A percentile compares a stretch with the other conserved stretches of the same genome.
Conservation (phyloP, 2,329 filamentous ascomycete genomes). For the Neopestalotiopsis sp. region DNA sequence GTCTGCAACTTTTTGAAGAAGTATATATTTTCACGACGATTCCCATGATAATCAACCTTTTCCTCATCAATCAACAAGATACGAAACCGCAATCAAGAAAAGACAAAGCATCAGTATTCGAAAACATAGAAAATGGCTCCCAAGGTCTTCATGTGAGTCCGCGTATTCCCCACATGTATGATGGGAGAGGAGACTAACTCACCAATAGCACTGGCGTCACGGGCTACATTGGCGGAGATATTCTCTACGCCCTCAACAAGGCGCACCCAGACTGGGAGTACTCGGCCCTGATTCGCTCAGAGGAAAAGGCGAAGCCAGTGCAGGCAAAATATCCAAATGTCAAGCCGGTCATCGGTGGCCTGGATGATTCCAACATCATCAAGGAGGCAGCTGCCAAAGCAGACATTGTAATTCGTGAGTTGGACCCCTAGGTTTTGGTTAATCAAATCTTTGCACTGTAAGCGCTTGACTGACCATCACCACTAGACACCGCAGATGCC, state of each 20-base stretch:
- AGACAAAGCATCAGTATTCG: too few relatives aligned
- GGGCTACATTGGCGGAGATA: slow-evolving; percentile 23
- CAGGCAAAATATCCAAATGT: slow-evolving; percentile 18
- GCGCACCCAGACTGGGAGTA: slow-evolving; percentile 21
- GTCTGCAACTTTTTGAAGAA: not conserved
- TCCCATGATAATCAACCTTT: not conserved
- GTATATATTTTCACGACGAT: not conserved
- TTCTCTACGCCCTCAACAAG: slow-evolving; percentile 16
- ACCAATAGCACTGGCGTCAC: slow-evolving; percentile 19
- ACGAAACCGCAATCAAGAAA: not conserved
- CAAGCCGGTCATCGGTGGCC: slow-evolving; percentile 13
- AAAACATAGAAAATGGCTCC: not conserved
- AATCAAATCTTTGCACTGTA: not conserved
- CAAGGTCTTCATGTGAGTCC: slow-evolving; percentile 7
- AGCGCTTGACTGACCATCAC: not conserved
- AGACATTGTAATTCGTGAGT: slow-evolving; percentile 22
- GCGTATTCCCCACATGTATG: not conserved
- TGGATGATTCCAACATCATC: slow-evolving; percentile 17
- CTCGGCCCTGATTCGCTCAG: slow-evolving; percentile 18
- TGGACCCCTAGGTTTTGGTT: not conserved
- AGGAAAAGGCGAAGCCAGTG: slow-evolving; percentile 20
- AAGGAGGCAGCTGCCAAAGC: slow-evolving; percentile 19
- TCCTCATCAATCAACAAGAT: not conserved
- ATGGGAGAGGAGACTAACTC: not conserved
- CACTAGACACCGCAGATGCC: slow-evolving; percentile 45